Evolutionary conservation across 768 basidiomycete genomes (phyloP).

Genomic region (Ramaria sp.): DNA sequence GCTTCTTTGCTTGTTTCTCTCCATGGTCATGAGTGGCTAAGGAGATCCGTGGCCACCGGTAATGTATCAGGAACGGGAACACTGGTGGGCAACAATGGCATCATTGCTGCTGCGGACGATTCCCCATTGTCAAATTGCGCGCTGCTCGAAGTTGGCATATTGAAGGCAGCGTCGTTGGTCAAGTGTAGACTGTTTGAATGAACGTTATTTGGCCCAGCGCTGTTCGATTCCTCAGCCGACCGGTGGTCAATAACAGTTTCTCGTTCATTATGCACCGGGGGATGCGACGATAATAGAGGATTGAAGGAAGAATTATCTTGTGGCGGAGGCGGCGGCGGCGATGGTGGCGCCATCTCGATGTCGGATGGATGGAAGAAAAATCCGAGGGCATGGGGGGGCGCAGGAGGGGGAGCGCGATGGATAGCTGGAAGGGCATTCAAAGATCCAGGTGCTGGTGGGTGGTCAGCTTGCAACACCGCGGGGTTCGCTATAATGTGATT

Average conservation of each 20-base stretch:
- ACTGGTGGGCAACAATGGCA: too few relatives aligned
- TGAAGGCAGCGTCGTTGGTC: too few relatives aligned
- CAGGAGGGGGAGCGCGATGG: neutral
- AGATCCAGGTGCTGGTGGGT: neutral
- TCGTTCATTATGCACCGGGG: neutral
- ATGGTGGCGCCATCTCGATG: neutral
- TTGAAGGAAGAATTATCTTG: neutral
- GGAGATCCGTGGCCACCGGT: too few relatives aligned
- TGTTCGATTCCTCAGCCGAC: neutral
- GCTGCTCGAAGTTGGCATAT: too few relatives aligned
- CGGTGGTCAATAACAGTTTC: neutral
- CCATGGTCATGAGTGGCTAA: too few relatives aligned
- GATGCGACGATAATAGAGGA: neutral
- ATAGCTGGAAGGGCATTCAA: neutral
- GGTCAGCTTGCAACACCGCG: neutral
- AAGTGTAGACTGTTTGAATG: too few relatives aligned
- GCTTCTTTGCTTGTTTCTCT: too few relatives aligned
- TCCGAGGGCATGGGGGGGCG: neutral
- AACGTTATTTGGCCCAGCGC: neutral
- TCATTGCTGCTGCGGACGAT: too few relatives aligned
- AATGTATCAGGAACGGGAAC: too few relatives aligned
- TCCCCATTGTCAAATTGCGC: too few relatives aligned
- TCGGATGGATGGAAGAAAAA: neutral
- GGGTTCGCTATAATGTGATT: slow-evolving; percentile 26
- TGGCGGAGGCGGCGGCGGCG: neutral